Base-by-base conservation (phyloP, 805 yeast genomes). In the Cephaloascus fragrans region DNA sequence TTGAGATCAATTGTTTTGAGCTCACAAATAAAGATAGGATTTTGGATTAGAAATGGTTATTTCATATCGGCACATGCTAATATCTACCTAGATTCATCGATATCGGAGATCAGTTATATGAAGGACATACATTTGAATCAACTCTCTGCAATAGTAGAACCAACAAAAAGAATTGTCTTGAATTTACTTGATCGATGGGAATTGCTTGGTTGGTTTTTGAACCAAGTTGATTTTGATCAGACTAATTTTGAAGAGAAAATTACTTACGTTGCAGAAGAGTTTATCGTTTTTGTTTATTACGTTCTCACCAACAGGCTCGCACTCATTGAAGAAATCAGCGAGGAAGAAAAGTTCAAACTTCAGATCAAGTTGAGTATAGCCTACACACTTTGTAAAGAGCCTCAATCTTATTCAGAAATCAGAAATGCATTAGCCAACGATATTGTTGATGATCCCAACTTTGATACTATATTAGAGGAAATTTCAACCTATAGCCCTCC, bases 31-130 rank as follows among this genome's bases (percentile, higher is more conserved):
- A 70, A 69, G 26, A 60, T 73, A 2, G 83, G 83, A 1, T 75
- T 73, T 44, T 83, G 93, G 93, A 71, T 83, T 2, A 70, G 90
- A 58, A 83, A 83, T 49, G 93, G 93, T 17, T 50, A 62, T 38
- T 65, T 73, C 4, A 73, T 69, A 2, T 55, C 75, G 3, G 64
- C 70, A 34, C 77, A 76, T 45, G 71, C 78, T 0, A 52, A 69
- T 1, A 57, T 70, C 14, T 77, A 78, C 44, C 61, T 61, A 39
- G 70, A 65, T n/a, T 48, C 59, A 4, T 44, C 54, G 3, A 61
- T 69, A 51, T 54, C 68, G 2, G 72, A 71, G 41, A 46, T 61
- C 19, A 59, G 68, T 1, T 61, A 51, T 39, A 57, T 57, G 37
- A 66, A 73, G 36, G 75, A 71, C 40, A 41, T 75, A 8, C 73